Conservation (phyloP, 106 monocot genomes). For the Dioscorea dumetorum region DNA sequence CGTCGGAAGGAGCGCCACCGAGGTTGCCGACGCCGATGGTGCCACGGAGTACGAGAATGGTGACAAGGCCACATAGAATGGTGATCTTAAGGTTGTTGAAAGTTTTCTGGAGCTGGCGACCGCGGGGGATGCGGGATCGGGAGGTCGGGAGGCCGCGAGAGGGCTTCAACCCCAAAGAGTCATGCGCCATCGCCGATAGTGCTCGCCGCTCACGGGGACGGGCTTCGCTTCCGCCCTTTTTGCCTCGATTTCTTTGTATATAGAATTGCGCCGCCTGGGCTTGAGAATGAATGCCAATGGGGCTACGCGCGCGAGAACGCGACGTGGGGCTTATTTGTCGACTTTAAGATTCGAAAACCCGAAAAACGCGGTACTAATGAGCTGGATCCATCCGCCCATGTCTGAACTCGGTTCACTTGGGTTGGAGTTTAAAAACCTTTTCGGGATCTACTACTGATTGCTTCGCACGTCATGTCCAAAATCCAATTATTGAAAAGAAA, state of each 20-base stretch:
- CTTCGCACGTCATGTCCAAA: no score
- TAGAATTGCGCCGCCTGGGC: no score
- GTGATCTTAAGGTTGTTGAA: slow-evolving; percentile 85
- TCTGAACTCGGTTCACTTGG: no score
- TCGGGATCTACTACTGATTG: no score
- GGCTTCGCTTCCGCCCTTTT: background rate
- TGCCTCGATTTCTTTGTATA: no score
- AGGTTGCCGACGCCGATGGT: slow-evolving; percentile 72
- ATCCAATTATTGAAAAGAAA: no score
- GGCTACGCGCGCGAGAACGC: background rate
- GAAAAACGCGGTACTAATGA: no score
- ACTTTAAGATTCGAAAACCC: background rate
- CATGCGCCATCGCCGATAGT: background rate
- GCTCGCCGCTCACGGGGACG: background rate
- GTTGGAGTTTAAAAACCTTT: no score
- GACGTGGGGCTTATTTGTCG: background rate
- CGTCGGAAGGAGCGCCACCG: slow-evolving; percentile 11
- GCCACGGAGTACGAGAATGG: slow-evolving; percentile 78
- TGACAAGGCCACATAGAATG: slow-evolving; percentile 76
- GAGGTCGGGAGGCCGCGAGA: slow-evolving; percentile 4
- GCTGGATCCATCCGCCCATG: no score
- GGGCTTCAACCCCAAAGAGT: background rate
- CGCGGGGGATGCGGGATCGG: slow-evolving; percentile 18
- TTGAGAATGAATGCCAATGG: background rate
- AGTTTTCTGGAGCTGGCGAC: slow-evolving; percentile 60